Evolutionary conservation across 352 stramenopile genomes (phyloP), one percentile per base, ranked within the genome.

Genomic region (Pythium folliculosum): DNA sequence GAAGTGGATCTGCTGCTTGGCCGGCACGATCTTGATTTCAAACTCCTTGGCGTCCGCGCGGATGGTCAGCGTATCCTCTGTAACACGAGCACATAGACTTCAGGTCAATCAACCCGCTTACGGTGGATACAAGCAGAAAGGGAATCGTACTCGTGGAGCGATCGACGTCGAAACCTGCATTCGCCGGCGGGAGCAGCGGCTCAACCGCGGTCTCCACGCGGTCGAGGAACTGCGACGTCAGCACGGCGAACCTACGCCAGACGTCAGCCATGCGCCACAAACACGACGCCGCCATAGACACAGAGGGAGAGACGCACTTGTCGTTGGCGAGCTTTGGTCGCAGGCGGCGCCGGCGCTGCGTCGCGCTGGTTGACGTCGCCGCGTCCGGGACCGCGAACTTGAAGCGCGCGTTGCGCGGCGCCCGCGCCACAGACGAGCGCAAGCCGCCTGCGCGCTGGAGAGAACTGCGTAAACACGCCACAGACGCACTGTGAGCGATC

Each of bases 1-100:
- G 66, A 92, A 85, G 53, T 84, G 73, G 59, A 92, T 78, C 62
- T 90, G 84, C 74, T 92, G 84, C 72, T 89, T 90, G 56, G 71
- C 60, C 21, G 70, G 19, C 48, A 87, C 50, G 51, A 89, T 73
- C 25, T 84, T 78, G 55, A 94, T 70, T 63, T 80, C 73, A 61
- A 94, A 94, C 56, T 87, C 78, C 40, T 88, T 80, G 40, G 50
- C n/a, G 48, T 75, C 77, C 16, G 78, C 71, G 27, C 72, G 72
- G 38, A 92, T 83, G 53, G 77, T 73, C n/a, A 94, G 56, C 30
- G 75, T 69, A 19, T 53, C 62, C 51, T 75, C 74, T 88, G 38
- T 37, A 47, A 60, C 8, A 30, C 8, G n/a, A n/a, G n/a, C n/a
- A n/a, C n/a, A n/a, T n/a, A n/a, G n/a, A n/a, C n/a, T n/a, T n/a